phyloP scores from a whole-genome alignment of 805 yeast species.

The Starmerella sirachaensis region DNA sequence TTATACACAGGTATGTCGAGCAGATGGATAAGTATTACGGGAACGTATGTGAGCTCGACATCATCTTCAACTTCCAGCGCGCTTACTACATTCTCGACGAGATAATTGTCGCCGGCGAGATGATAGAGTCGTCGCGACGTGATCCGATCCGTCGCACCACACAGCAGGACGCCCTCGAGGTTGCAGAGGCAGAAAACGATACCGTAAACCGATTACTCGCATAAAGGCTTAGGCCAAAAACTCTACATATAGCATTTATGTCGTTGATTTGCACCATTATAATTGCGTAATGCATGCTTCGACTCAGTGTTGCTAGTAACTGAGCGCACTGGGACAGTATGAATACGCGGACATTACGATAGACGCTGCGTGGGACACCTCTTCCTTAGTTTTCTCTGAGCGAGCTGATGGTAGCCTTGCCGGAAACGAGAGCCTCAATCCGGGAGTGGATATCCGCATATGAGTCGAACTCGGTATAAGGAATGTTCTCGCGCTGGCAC shows the following conservation, averaged over 20 bases:
- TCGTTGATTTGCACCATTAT: neutral
- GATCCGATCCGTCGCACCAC: constrained; percentile 67
- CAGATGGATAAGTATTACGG: constrained; percentile 94
- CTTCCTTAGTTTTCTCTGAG: constrained; percentile 17
- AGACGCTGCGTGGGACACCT: too few relatives aligned
- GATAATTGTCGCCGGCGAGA: constrained; percentile 72
- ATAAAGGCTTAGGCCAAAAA: constrained; percentile 1
- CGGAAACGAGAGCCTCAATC: constrained; percentile 43
- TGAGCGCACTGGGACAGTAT: too few relatives aligned
- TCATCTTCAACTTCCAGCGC: constrained; percentile 86
- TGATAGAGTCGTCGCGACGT: constrained; percentile 70
- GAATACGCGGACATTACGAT: too few relatives aligned
- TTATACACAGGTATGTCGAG: constrained; percentile 87
- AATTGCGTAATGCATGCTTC: neutral
- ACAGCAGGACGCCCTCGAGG: constrained; percentile 80
- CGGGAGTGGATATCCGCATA: constrained; percentile 62
- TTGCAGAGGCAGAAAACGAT: constrained; percentile 50
- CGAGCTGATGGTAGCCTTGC: constrained; percentile 25
- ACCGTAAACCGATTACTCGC: constrained; percentile 21
- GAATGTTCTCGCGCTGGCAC: constrained; percentile 69
- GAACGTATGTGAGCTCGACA: constrained; percentile 91
- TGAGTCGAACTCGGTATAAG: constrained; percentile 69
- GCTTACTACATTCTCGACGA: constrained; percentile 91
- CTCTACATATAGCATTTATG: neutral
- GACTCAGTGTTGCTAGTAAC: too few relatives aligned